phyloP scores from a whole-genome alignment of 257 asterid genomes.

The Nicotiana tabacum region DNA sequence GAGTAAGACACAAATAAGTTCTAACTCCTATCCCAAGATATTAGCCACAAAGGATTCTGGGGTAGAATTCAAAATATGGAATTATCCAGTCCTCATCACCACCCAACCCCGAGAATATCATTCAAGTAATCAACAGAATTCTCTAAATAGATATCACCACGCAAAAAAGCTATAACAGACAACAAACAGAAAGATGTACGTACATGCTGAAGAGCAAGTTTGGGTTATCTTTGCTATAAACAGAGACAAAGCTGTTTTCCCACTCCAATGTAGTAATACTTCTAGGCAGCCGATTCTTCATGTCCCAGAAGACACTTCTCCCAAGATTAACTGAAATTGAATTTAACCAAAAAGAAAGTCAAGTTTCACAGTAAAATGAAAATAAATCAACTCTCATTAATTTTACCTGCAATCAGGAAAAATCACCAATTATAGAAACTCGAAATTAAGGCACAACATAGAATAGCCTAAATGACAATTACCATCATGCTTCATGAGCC shows the following conservation, averaged over 20 bases:
- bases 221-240: slow-evolving; percentile 97
- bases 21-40: neutral
- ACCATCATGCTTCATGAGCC: slow-evolving; percentile 99
- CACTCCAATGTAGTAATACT: slow-evolving; percentile 96
- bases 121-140: neutral
- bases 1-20: neutral
- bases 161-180: neutral
- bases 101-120: neutral
- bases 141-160: neutral
- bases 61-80: neutral
- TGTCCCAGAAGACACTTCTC: slow-evolving; percentile 99
- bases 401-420: neutral
- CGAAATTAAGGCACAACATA: neutral
- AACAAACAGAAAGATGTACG: slow-evolving; percentile 10
- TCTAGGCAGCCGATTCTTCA: slow-evolving; percentile 98
- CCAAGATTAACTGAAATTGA: slow-evolving; percentile 77
- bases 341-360: slow-evolving; percentile 9
- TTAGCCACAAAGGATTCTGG: neutral
- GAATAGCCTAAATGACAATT: slow-evolving; percentile 5
- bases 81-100: neutral
- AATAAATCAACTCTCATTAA: neutral
- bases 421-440: neutral
- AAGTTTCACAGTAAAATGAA: slow-evolving; percentile 6
- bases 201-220: slow-evolving; percentile 97
- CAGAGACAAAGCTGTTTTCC: slow-evolving; percentile 97